Base-by-base conservation (phyloP, 768 basidiomycete genomes). In the button mushroom (Agaricus bisporus) region DNA sequence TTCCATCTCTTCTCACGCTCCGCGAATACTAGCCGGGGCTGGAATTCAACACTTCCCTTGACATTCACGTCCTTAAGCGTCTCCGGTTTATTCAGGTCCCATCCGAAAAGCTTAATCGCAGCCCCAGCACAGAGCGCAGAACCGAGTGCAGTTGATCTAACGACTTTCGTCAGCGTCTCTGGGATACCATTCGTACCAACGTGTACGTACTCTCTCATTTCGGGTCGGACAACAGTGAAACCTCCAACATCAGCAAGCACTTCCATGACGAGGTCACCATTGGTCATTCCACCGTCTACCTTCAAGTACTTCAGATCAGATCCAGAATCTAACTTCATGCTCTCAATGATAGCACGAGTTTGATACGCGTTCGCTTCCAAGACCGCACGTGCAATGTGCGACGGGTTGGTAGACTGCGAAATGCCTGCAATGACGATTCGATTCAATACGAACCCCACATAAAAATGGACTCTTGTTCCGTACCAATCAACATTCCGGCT, bases 261-360 rank as follows among this genome's bases (percentile, higher is more conserved):
- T 61, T 80, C 75, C 93, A 95, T 91, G 53, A 86, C 89, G 26
- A 89, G 68, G 63, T 95, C 91, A 32, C 91, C 90, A 59, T 95
- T 95, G 10, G 94, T 97, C 88, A 97, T 95, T 14, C 94, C 93
- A n/a, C 97, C 97, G 67, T 98, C 97, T 35, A 99, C 95, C 67
- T 88, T 95, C 58, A 99, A 82, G 60, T 88, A 79, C 63, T 86
- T 85, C 50, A 97, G 77, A 44, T 88, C 83, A 4, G 76, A 74
- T 14, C 79, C 79, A n/a, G 90, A 87, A 70, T 99, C 95, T 50
- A 88, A 72, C 66, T 89, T 86, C 88, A 99, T 99, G 63, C 90
- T 88, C 66, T 98, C 93, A 45, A 98, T 79, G 60, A 99, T 91
- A 7, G 92, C 97, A 54, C 89, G 83, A 11, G 95, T 97, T 70